Evolutionary conservation across 495 filamentous ascomycete species (phyloP).

Genomic region (Podospora comata): DNA sequence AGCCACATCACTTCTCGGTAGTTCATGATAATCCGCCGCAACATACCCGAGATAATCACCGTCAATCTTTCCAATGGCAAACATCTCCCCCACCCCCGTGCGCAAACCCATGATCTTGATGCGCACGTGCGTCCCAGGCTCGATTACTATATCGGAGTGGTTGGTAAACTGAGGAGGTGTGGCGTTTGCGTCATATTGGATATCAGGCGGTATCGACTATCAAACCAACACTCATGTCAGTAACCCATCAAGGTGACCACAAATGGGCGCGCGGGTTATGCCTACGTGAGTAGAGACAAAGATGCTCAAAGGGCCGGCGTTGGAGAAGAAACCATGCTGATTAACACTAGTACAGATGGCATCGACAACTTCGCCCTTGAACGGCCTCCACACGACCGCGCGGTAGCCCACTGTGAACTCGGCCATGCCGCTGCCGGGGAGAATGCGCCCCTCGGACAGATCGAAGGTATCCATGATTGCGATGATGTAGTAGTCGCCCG

Average conservation of each 20-base stretch:
- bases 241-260: too few relatives aligned
- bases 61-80: constrained; percentile 95
- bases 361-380: constrained; percentile 95
- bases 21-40: not conserved
- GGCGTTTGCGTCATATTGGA: constrained; percentile 89
- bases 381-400: constrained; percentile 95
- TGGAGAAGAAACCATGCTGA: constrained; percentile 85
- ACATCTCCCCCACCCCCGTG: constrained; percentile 88
- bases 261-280: not conserved
- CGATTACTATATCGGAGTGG: constrained; percentile 87
- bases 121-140: constrained; percentile 87
- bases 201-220: constrained; percentile 86
- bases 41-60: constrained; percentile 65
- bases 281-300: constrained; percentile 87
- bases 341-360: constrained; percentile 87
- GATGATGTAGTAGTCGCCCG: constrained; percentile 91
- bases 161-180: constrained; percentile 81
- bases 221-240: not conserved
- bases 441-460: constrained; percentile 85
- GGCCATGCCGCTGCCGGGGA: constrained; percentile 82
- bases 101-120: constrained; percentile 90
- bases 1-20: not conserved
- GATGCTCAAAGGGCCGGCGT: constrained; percentile 80
- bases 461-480: constrained; percentile 93
- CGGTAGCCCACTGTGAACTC: constrained; percentile 94